phyloP scores from a whole-genome alignment of 2,329 filamentous ascomycete genomes.

The Reticulascus tulasneorum region DNA sequence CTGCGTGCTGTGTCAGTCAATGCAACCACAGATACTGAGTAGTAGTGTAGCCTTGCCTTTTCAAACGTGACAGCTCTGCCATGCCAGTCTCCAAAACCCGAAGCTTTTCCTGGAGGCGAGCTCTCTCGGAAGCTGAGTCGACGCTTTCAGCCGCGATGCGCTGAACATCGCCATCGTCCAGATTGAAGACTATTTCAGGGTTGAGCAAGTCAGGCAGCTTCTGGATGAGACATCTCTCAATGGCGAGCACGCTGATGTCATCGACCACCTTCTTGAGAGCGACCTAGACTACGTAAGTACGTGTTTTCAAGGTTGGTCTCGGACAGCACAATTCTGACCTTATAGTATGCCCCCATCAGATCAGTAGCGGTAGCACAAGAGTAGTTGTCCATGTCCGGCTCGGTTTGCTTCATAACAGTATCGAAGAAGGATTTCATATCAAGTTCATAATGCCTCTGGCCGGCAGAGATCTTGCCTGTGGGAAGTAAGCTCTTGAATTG shows the following conservation, averaged over 20 bases:
- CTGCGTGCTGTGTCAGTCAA: too few species aligned
- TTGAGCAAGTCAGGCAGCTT: constrained; percentile 20
- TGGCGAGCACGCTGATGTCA: constrained; percentile 24
- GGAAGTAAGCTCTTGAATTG: not conserved
- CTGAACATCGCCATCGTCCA: constrained; percentile 13
- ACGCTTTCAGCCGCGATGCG: constrained; percentile 13
- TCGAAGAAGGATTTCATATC: too few species aligned
- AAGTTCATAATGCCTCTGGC: not conserved
- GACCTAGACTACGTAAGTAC: too few species aligned
- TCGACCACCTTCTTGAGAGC: constrained; percentile 27
- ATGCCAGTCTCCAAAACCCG: not conserved
- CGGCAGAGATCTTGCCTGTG: not conserved
- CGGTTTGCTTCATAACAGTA: too few species aligned
- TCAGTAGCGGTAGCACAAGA: constrained; percentile 29
- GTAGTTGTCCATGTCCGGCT: constrained; percentile 24
- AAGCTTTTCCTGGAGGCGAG: constrained; percentile 11
- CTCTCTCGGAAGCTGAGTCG: constrained; percentile 11
- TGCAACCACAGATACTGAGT: too few species aligned
- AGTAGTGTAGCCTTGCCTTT: not conserved
- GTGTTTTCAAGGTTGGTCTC: not conserved
- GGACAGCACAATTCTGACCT: constrained; percentile 21
- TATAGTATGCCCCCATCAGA: constrained; percentile 36
- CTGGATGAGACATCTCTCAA: constrained; percentile 26
- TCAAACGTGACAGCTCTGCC: not conserved
- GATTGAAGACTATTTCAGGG: constrained; percentile 10